A percentile compares a stretch with the other conserved stretches of the same genome.
Evolutionary conservation across 1,139 yeast genomes (phyloP).

Genomic region (Blastobotrys illinoisensis): DNA sequence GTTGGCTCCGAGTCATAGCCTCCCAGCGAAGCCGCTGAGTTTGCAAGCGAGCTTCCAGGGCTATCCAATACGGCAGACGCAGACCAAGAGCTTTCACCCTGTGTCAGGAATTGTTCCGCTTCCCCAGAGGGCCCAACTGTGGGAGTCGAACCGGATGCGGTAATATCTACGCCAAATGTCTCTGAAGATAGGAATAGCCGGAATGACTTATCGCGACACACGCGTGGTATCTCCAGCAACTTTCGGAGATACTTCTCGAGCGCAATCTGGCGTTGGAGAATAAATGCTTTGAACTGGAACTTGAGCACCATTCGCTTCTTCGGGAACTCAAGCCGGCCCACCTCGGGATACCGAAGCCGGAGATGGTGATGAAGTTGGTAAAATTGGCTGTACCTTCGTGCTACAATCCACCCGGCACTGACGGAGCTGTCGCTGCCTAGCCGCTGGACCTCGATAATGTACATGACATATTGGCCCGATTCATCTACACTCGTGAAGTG

Average conservation of each 20-base stretch:
- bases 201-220: slow-evolving; percentile 68
- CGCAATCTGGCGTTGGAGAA: slow-evolving; percentile 59
- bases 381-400: slow-evolving; percentile 83
- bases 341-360: slow-evolving; percentile 47
- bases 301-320: slow-evolving; percentile 61
- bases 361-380: slow-evolving; percentile 64
- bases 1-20: slow-evolving; percentile 24
- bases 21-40: background rate
- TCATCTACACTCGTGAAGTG: slow-evolving; percentile 49
- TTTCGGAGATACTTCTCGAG: slow-evolving; percentile 59
- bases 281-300: slow-evolving; percentile 51
- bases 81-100: background rate
- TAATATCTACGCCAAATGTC: slow-evolving; percentile 40
- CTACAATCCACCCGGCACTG: slow-evolving; percentile 83
- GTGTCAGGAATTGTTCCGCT: background rate
- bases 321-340: slow-evolving; percentile 53
- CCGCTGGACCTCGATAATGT: slow-evolving; percentile 72
- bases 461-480: slow-evolving; percentile 58
- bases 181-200: slow-evolving; percentile 75
- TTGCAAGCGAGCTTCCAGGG: background rate
- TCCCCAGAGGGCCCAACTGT: background rate
- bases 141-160: background rate
- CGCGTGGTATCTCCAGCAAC: slow-evolving; percentile 55
- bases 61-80: background rate
- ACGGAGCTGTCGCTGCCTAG: slow-evolving; percentile 41